These are phyloP conservation scores for Beta lomatogona DNA, from an alignment of 179 eudicot genomes.

Conservation along the genomic window DNA sequence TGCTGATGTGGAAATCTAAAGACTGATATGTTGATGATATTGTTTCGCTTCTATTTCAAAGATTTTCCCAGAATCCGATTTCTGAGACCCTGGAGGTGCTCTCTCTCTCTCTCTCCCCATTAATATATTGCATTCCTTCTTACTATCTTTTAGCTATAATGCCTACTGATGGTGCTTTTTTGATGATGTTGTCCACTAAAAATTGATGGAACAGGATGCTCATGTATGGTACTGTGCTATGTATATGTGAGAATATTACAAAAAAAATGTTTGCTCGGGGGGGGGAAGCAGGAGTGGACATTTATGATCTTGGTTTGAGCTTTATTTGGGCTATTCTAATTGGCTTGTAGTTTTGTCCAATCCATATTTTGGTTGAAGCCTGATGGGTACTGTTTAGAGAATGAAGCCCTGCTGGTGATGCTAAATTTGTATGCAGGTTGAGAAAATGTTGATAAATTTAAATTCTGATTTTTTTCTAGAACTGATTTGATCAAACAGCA, in stretches of 20 bases:
- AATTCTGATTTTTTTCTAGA: neutral
- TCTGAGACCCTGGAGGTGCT: slow-evolving; percentile 3
- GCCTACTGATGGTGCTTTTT: neutral
- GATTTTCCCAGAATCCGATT: neutral
- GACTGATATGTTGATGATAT: neutral
- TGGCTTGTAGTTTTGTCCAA: neutral
- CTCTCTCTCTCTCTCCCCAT: neutral
- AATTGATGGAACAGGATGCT: neutral
- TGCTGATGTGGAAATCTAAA: neutral
- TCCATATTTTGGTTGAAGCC: neutral
- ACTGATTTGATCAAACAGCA: neutral
- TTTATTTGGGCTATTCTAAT: neutral
- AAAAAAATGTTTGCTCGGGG: neutral
- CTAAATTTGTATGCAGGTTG: neutral
- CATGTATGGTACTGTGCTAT: neutral
- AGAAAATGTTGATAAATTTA: neutral
- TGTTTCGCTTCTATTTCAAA: neutral
- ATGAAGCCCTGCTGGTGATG: neutral
- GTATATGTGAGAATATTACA: neutral
- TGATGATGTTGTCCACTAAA: no score
- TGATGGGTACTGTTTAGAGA: neutral
- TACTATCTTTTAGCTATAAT: slow-evolving; percentile 1
- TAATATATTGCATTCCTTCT: neutral
- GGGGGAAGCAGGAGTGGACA: neutral
- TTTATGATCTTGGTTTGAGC: neutral